These are phyloP conservation scores for Didymella lethalis DNA, from an alignment of 2,329 filamentous ascomycete genomes.

Conservation along the genomic window DNA sequence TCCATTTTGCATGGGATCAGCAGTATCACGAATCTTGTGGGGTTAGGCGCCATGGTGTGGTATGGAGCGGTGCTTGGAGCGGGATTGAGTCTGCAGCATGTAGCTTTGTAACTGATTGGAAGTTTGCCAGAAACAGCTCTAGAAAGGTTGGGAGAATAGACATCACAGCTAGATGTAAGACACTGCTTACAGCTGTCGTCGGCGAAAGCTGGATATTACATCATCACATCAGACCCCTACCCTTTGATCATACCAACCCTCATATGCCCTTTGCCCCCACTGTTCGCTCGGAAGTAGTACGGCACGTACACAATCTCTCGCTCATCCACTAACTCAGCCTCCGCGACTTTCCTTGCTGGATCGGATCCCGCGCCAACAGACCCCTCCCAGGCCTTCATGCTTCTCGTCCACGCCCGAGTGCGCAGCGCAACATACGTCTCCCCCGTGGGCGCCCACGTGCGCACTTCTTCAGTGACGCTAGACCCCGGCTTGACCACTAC, in stretches of 20 bases:
- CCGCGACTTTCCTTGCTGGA: not conserved
- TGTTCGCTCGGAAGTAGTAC: constrained; percentile 22
- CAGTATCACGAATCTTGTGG: constrained; percentile 77
- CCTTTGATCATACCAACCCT: constrained; percentile 13
- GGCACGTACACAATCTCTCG: constrained; percentile 19
- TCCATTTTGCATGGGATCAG: constrained; percentile 81
- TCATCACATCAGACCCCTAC: too few species aligned
- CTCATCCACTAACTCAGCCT: constrained; percentile 1
- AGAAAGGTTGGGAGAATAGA: not conserved
- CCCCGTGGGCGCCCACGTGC: constrained; percentile 6
- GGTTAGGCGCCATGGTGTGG: constrained; percentile 72
- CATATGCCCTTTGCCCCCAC: constrained; percentile 21
- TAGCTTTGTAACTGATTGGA: not conserved
- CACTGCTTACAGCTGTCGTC: too few species aligned
- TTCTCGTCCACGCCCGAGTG: constrained; percentile 9
- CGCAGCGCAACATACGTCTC: constrained; percentile 16
- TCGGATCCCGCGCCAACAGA: not conserved
- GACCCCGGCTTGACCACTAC: not conserved
- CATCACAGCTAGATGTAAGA: too few species aligned
- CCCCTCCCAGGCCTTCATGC: constrained; percentile 5
- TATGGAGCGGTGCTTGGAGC: constrained; percentile 78
- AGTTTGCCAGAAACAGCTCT: not conserved
- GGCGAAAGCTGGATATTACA: too few species aligned
- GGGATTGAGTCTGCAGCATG: constrained; percentile 14
- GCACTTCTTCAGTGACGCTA: constrained; percentile 6